Evolutionary conservation across 306 rosid species (phyloP).

Genomic region (Prunus dulcis): DNA sequence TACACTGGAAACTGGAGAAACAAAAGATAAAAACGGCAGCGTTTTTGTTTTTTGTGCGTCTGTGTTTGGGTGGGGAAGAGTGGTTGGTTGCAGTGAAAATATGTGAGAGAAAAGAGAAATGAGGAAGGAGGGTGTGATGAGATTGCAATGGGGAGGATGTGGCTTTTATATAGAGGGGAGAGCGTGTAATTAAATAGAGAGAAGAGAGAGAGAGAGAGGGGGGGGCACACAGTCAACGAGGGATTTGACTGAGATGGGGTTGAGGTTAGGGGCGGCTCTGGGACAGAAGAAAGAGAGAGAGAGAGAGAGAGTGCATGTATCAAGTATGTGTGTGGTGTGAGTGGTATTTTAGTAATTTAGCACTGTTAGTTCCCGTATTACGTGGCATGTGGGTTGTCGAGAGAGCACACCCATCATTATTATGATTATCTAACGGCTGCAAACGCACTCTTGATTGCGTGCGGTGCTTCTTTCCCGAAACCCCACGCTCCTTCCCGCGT

Average conservation of each 20-base stretch:
- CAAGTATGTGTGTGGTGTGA: background rate
- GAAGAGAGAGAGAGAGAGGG: conserved; percentile 3
- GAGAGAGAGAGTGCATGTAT: too few relatives aligned
- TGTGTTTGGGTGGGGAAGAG: background rate
- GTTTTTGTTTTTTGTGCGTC: background rate
- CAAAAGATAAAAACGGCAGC: background rate
- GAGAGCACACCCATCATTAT: conserved; percentile 26
- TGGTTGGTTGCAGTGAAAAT: background rate
- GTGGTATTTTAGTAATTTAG: conserved; percentile 35
- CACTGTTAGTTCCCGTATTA: conserved; percentile 36
- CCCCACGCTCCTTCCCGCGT: background rate
- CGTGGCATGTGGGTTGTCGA: conserved; percentile 69
- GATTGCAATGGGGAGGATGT: conserved; percentile 3
- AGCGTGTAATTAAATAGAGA: conserved; percentile 7
- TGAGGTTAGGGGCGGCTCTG: conserved; percentile 37
- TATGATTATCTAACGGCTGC: conserved; percentile 43
- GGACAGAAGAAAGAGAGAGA: too few relatives aligned
- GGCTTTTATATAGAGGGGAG: conserved; percentile 39
- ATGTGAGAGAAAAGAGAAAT: background rate
- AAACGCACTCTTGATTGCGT: conserved; percentile 22
- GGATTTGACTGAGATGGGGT: conserved; percentile 52
- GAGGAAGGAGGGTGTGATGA: background rate
- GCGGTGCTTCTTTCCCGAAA: background rate
- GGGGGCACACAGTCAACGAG: conserved; percentile 43
- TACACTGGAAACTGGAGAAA: background rate